phyloP scores from a whole-genome alignment of 106 monocot genomes.

The Triglochin maritima region DNA sequence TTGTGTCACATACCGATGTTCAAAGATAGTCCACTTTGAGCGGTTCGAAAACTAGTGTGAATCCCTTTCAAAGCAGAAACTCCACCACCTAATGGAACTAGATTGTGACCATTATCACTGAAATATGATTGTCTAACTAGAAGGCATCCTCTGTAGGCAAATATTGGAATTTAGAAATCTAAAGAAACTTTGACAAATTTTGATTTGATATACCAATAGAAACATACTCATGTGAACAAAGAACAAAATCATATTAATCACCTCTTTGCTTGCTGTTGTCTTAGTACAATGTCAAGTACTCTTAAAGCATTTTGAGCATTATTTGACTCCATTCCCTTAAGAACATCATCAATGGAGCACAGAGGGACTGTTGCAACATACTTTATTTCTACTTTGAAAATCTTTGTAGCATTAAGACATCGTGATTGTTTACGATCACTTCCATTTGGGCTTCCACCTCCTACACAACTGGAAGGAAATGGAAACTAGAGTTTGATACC shows the following conservation, averaged over 20 bases:
- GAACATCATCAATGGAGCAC: slow-evolving; percentile 28
- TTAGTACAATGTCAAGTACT: slow-evolving; percentile 63
- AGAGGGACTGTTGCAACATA: slow-evolving; percentile 52
- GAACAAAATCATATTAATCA: background rate
- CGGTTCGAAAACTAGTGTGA: slow-evolving; percentile 56
- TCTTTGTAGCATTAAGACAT: slow-evolving; percentile 18
- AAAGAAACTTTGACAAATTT: background rate
- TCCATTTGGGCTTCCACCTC: slow-evolving; percentile 17
- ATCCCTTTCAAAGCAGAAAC: slow-evolving; percentile 57
- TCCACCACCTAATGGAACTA: slow-evolving; percentile 58
- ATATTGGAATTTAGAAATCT: background rate
- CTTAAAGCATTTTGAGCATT: slow-evolving; percentile 45
- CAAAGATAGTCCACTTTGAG: slow-evolving; percentile 47
- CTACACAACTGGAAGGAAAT: slow-evolving; percentile 1
- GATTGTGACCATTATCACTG: slow-evolving; percentile 29
- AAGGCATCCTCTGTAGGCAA: slow-evolving; percentile 48
- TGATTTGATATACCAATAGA: too few relatives aligned
- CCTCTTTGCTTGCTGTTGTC: slow-evolving; percentile 71
- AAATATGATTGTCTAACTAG: slow-evolving; percentile 74
- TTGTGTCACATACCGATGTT: slow-evolving; percentile 58
- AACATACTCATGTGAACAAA: background rate
- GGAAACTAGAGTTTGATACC: background rate
- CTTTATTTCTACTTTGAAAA: slow-evolving; percentile 37
- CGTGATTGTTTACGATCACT: slow-evolving; percentile 39
- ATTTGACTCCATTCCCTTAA: slow-evolving; percentile 30